Conservation (phyloP, 2,329 filamentous ascomycete genomes). For the Ophiostoma quercus region DNA sequence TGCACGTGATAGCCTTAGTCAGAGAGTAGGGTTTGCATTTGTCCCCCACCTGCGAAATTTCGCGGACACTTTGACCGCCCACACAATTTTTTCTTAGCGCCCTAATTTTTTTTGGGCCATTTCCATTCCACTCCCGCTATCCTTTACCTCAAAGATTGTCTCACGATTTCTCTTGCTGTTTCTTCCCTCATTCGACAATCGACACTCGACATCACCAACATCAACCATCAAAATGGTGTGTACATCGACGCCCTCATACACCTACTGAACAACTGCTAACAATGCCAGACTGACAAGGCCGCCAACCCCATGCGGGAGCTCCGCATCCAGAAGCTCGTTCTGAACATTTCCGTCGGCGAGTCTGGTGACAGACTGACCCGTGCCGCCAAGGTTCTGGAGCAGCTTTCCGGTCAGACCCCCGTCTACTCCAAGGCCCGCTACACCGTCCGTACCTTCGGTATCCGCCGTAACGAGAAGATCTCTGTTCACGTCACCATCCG, state of each 20-base stretch:
- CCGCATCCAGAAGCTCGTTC: slow-evolving; percentile 98
- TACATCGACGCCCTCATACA: not conserved
- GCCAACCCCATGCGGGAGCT: slow-evolving; percentile 99
- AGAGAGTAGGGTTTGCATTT: slow-evolving; percentile 4
- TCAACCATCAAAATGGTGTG: slow-evolving; percentile 38
- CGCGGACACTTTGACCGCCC: not conserved
- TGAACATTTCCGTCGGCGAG: slow-evolving; percentile 99
- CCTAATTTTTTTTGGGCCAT: slow-evolving; percentile 4
- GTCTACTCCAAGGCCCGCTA: slow-evolving; percentile 99
- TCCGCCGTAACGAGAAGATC: slow-evolving; percentile 99
- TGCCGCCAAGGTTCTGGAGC: slow-evolving; percentile 99
- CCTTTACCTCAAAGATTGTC: slow-evolving; percentile 15
- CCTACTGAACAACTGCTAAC: not conserved
- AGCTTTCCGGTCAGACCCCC: slow-evolving; percentile 98
- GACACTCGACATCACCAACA: slow-evolving; percentile 17
- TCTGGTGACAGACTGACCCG: slow-evolving; percentile 99
- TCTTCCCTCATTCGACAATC: slow-evolving; percentile 18
- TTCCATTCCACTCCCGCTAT: not conserved
- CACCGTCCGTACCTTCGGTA: slow-evolving; percentile 99
- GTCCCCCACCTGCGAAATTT: not conserved
- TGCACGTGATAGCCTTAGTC: slow-evolving; percentile 2
- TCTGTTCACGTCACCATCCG: slow-evolving; percentile 98
- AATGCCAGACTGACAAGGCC: slow-evolving; percentile 70
- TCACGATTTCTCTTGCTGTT: slow-evolving; percentile 12
- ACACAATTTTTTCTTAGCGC: slow-evolving; percentile 16